These are phyloP conservation scores for Phytophthora sp. DNA, from an alignment of 352 stramenopile species.

Conservation along the genomic window DNA sequence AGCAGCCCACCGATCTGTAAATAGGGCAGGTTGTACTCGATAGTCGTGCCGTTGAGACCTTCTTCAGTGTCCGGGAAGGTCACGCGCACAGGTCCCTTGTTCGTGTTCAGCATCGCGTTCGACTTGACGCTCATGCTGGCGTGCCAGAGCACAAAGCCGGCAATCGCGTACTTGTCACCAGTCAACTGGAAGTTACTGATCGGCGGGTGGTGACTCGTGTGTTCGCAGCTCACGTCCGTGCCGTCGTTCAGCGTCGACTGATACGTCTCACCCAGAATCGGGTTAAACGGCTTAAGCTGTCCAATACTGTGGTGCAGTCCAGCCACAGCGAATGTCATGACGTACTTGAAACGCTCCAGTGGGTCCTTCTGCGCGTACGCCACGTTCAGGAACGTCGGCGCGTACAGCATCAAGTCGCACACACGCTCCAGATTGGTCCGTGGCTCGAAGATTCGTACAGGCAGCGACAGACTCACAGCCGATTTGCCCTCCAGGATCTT, in stretches of 20 bases:
- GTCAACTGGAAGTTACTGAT: conserved; percentile 88
- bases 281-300: conserved; percentile 88
- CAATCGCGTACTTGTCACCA: conserved; percentile 75
- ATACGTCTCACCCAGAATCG: conserved; percentile 84
- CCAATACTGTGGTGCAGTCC: conserved; percentile 82
- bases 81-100: conserved; percentile 77
- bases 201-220: conserved; percentile 87
- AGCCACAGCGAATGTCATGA: conserved; percentile 79
- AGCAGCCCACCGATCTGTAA: conserved; percentile 78
- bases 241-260: conserved; percentile 78
- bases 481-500: conserved; percentile 78
- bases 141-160: conserved; percentile 76
- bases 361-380: conserved; percentile 66
- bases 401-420: conserved; percentile 83
- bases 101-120: conserved; percentile 84
- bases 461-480: conserved; percentile 82
- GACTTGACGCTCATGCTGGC: conserved; percentile 85
- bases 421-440: conserved; percentile 83
- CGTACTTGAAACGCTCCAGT: conserved; percentile 82
- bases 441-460: conserved; percentile 87
- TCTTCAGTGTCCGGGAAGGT: conserved; percentile 63
- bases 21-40: conserved; percentile 77
- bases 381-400: conserved; percentile 72
- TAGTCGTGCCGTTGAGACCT: conserved; percentile 46
- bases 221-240: conserved; percentile 81